A percentile compares a stretch with the other conserved stretches of the same genome.
phyloP scores from a whole-genome alignment of 768 basidiomycete species.

The Royoungia palumana region DNA sequence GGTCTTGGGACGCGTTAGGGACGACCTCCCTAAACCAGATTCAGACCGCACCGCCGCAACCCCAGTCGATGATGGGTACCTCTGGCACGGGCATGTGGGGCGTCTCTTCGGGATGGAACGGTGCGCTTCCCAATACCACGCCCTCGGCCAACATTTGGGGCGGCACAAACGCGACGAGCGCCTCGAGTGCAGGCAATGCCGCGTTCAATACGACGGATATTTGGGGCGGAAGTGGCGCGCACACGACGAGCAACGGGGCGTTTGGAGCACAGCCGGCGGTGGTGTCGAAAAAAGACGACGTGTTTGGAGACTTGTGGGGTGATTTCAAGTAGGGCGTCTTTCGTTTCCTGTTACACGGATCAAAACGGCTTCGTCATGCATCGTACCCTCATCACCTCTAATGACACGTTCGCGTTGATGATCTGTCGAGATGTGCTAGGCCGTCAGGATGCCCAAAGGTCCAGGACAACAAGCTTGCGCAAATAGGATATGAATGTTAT shows the following conservation, averaged over 20 bases:
- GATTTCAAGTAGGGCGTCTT: conserved; percentile 57
- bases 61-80: conserved; percentile 46
- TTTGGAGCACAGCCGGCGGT: conserved; percentile 29
- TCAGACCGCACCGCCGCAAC: conserved; percentile 24
- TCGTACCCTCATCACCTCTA: no score
- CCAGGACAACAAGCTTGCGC: no score
- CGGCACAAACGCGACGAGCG: conserved; percentile 8
- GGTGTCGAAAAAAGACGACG: conserved; percentile 66
- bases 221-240: conserved; percentile 46
- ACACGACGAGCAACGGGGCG: conserved; percentile 36
- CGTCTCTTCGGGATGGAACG: conserved; percentile 60
- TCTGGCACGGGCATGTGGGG: conserved; percentile 64
- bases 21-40: conserved; percentile 12
- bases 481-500: no score
- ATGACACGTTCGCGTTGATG: no score
- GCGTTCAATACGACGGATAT: conserved; percentile 48
- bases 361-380: no score
- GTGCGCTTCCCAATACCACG: conserved; percentile 25
- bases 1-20: conserved; percentile 28
- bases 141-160: conserved; percentile 36
- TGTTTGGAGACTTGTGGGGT: conserved; percentile 82
- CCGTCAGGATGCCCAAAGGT: no score
- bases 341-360: no score
- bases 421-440: no score
- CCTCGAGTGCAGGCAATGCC: not conserved